Base-by-base conservation (phyloP, 2,329 filamentous ascomycete species). In the Colletotrichum gigasporum region DNA sequence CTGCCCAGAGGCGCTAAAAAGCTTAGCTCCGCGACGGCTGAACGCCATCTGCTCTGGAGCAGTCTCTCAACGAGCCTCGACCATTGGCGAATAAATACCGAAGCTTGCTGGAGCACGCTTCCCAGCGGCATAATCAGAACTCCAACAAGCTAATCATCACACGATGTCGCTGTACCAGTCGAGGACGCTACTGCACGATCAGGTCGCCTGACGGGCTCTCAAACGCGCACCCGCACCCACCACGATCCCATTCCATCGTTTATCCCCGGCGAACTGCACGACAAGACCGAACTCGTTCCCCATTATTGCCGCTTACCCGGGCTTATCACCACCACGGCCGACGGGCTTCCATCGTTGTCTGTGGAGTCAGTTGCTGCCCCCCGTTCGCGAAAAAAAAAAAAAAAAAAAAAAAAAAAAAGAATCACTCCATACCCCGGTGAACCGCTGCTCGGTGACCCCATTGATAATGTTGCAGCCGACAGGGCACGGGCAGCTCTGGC, bases 271-370 rank as follows among this genome's bases (percentile, higher is more conserved):
- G n/a, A n/a, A n/a, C n/a, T n/a, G 28, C 10, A 16, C 4, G 24
- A 54, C 35, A 54, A 54, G 51, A 32, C 51, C 16, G 37, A 34
- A n/a, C 20, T 32, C 18, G 16, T 8, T 35, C 47, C 32, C 35
- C 24, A 10, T 11, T 32, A 24, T n/a, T 54, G 51, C 51, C 51
- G 51, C n/a, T 42, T 42, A 41, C 34, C 51, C 51, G 51, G 26
- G 18, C 51, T 54, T 54, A 54, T 54, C 51, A 54, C 51, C 51
- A 54, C 22, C 28, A 22, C 51, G n/a, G n/a, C n/a, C 51, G 32
- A 54, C 51, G 44, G 34, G 50, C 39, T 37, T 54, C 51, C 16
- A 42, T 16, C 16, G 26, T 26, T 12, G 28, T 32, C 51, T 32
- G 51, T 54, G 51, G 51, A 44, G 51, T 41, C 16, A n/a, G n/a